Conservation (phyloP, 768 basidiomycete genomes). For the Dictyophora rubrovolvata region DNA sequence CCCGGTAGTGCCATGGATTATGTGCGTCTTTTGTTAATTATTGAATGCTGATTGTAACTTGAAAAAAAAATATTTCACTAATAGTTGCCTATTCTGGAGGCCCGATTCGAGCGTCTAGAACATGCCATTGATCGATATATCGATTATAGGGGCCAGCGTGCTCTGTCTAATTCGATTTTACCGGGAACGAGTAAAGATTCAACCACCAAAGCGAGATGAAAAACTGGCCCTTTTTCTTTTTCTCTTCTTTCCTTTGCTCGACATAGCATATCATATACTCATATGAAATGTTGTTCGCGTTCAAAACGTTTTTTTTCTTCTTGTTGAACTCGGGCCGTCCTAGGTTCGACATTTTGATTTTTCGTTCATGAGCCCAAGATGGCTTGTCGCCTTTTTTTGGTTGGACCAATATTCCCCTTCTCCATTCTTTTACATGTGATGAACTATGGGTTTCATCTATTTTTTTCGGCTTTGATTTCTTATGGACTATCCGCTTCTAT, state of each 20-base stretch:
- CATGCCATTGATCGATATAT: slow-evolving; percentile 11
- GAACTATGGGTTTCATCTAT: not conserved
- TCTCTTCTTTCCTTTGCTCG: too few species aligned
- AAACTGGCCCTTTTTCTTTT: not conserved
- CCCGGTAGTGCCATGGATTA: slow-evolving; percentile 11
- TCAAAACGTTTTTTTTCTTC: too few species aligned
- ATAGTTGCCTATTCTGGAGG: slow-evolving; percentile 10
- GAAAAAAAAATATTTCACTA: not conserved
- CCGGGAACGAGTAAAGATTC: slow-evolving; percentile 5
- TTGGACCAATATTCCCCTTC: not conserved
- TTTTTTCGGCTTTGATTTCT: not conserved
- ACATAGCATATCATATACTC: too few species aligned
- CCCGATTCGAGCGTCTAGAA: slow-evolving; percentile 11
- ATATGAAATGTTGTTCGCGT: too few species aligned
- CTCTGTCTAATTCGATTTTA: slow-evolving; percentile 10
- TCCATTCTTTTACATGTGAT: not conserved
- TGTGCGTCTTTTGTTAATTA: not conserved
- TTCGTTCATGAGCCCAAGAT: too few species aligned
- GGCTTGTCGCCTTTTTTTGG: too few species aligned
- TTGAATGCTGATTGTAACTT: not conserved
- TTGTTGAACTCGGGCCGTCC: too few species aligned
- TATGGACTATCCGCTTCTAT: not conserved
- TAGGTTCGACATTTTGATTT: too few species aligned
- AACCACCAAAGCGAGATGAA: not conserved
- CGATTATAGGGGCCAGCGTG: slow-evolving; percentile 9